Evolutionary conservation across 2,329 filamentous ascomycete species (phyloP).

Genomic region (Monilinia fructigena): DNA sequence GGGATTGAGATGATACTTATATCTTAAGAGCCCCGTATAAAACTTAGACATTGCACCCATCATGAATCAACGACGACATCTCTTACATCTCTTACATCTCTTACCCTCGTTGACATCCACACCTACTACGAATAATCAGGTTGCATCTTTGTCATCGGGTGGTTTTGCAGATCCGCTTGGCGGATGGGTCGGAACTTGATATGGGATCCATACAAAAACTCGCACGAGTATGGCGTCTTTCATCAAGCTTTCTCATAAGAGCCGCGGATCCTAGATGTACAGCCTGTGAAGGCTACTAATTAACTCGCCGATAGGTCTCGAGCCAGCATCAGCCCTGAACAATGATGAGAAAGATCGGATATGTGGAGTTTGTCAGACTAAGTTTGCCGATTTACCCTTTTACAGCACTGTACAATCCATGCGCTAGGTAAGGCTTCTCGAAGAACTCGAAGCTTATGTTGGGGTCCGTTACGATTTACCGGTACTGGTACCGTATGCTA

Average conservation of each 20-base stretch:
- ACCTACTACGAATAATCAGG: not conserved
- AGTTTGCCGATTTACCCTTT: constrained; percentile 3
- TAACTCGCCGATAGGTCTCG: not conserved
- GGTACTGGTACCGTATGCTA: no score
- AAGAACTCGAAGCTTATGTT: constrained; percentile 1
- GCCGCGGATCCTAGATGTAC: no score
- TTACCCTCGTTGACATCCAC: not conserved
- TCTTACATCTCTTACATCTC: not conserved
- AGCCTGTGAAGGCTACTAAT: not conserved
- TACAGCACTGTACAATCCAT: no score
- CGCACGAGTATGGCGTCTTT: not conserved
- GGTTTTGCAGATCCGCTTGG: not conserved
- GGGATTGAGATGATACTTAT: constrained; percentile 10
- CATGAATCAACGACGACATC: constrained; percentile 13
- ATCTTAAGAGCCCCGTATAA: not conserved
- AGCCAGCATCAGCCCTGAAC: constrained; percentile 7
- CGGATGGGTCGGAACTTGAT: not conserved
- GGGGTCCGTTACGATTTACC: no score
- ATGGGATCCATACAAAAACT: not conserved
- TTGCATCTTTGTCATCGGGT: not conserved
- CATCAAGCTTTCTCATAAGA: no score
- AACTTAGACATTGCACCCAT: not conserved
- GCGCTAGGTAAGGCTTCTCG: not conserved
- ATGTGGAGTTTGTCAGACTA: not conserved
- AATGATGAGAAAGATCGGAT: not conserved